These are phyloP conservation scores for Phyllosticta ampelicida DNA, from an alignment of 2,329 filamentous ascomycete genomes.

Conservation along the genomic window DNA sequence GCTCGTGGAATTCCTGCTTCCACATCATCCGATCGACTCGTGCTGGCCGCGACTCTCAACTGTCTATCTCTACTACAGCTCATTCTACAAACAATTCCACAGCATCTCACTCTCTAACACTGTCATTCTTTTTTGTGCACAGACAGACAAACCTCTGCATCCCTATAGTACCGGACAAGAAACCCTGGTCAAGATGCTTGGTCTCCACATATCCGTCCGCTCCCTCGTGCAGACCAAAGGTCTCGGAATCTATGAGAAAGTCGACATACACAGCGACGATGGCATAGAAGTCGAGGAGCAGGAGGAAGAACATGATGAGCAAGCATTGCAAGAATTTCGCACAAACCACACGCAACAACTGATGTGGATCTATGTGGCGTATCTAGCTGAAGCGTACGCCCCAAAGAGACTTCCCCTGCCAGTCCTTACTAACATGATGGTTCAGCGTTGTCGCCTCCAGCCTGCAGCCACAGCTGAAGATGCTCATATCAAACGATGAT, in stretches of 20 bases:
- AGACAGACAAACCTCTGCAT: not conserved
- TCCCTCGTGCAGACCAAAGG: conserved; percentile 34
- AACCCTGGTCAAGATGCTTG: conserved; percentile 25
- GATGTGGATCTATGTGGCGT: conserved; percentile 35
- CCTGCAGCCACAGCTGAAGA: conserved; percentile 36
- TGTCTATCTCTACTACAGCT: conserved; percentile 1
- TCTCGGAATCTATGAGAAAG: conserved; percentile 31
- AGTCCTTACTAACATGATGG: not conserved
- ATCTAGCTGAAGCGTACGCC: conserved; percentile 36
- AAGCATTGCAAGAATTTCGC: conserved; percentile 9
- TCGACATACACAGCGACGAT: conserved; percentile 23
- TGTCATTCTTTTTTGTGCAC: not conserved
- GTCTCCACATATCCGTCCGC: conserved; percentile 32
- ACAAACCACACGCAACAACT: conserved; percentile 19
- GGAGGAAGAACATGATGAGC: conserved; percentile 16
- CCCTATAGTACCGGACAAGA: not conserved
- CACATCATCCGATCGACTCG: conserved; percentile 5
- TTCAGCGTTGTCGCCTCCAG: conserved; percentile 38
- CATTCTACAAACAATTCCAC: not conserved
- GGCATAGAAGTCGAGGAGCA: conserved; percentile 19
- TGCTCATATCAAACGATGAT: conserved; percentile 34
- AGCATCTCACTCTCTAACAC: not conserved
- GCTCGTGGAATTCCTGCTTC: not conserved
- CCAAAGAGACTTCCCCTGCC: not conserved
- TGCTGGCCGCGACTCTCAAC: conserved; percentile 8